Base-by-base conservation (phyloP, 352 stramenopile species). In the Phytophthora constricta region DNA sequence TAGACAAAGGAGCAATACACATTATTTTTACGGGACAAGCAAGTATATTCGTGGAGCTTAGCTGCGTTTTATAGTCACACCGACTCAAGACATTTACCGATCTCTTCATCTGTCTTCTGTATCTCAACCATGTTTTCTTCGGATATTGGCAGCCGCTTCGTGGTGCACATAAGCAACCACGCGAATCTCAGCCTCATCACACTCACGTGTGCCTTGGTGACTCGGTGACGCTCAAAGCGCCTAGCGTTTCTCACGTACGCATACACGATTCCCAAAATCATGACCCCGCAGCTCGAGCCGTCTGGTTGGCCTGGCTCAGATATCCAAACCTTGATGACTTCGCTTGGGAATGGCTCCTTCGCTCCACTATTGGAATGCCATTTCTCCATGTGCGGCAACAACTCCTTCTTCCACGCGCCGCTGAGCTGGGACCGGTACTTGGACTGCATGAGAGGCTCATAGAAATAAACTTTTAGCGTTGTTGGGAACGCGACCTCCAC, bases 51-150 rank as follows among this genome's bases (percentile, higher is more conserved):
- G n/a, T n/a, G n/a, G n/a, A n/a, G n/a, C n/a, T n/a, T n/a, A n/a
- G n/a, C n/a, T n/a, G n/a, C n/a, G n/a, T n/a, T n/a, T n/a, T n/a
- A n/a, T n/a, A n/a, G n/a, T n/a, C n/a, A n/a, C n/a, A n/a, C n/a
- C n/a, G n/a, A n/a, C n/a, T n/a, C n/a, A n/a, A 41, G 16, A 7
- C 16, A 46, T 46, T 46, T 46, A 16, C 39, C 3, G 5, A 46
- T n/a, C 16, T 55, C 48, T 43, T 45, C 16, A n/a, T 55, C 48
- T 16, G 28, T 55, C 48, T 3, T n/a, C 14, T 55, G 48, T 27
- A 55, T 43, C n/a, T 55, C 48, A 11, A 28, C 28, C 3, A 55
- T 27, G 17, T 43, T 55, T 8, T 55, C 20, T 1, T 55, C 28
- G 20, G 26, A 28, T 45, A n/a, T 25, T n/a, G 16, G 19, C 8